Conservation (phyloP, 352 stramenopile genomes). For the Phytophthora hibernalis region DNA sequence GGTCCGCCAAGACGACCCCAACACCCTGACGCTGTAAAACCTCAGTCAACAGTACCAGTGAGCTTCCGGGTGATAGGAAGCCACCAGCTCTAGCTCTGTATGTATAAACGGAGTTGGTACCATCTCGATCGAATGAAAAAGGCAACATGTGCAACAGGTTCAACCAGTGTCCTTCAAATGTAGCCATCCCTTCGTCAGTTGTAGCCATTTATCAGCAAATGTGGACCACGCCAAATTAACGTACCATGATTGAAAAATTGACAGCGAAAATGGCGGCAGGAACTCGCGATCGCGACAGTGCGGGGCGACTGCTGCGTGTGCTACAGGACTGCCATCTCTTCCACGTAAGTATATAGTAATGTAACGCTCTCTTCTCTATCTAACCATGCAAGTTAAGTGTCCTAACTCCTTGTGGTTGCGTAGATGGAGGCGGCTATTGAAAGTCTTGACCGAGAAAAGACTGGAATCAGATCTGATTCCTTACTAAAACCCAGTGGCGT, state of each 20-base stretch:
- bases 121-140: slow-evolving; percentile 11
- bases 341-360: slow-evolving; percentile 38
- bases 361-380: neutral
- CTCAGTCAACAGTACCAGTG: neutral
- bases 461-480: slow-evolving; percentile 33
- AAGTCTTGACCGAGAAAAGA: slow-evolving; percentile 11
- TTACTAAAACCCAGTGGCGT: slow-evolving; percentile 15
- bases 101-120: slow-evolving; percentile 42
- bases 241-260: neutral
- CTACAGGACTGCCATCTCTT: slow-evolving; percentile 50
- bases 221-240: slow-evolving; percentile 5
- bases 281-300: slow-evolving; percentile 30
- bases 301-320: slow-evolving; percentile 50
- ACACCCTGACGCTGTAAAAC: slow-evolving; percentile 34
- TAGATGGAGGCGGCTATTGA: slow-evolving; percentile 56
- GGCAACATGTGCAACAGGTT: neutral
- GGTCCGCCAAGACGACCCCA: slow-evolving; percentile 26
- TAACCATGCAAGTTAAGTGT: neutral
- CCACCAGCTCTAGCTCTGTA: slow-evolving; percentile 31
- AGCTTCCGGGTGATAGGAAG: slow-evolving; percentile 31
- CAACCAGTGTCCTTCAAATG: slow-evolving; percentile 13
- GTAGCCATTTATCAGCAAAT: slow-evolving; percentile 1
- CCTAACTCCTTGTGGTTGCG: slow-evolving; percentile 11
- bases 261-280: slow-evolving; percentile 14
- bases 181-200: slow-evolving; percentile 3